Percentiles rank a stretch among this genome's conserved stretches.
Evolutionary conservation across 2,329 filamentous ascomycete genomes (phyloP).

Genomic region (Nakataea oryzae): DNA sequence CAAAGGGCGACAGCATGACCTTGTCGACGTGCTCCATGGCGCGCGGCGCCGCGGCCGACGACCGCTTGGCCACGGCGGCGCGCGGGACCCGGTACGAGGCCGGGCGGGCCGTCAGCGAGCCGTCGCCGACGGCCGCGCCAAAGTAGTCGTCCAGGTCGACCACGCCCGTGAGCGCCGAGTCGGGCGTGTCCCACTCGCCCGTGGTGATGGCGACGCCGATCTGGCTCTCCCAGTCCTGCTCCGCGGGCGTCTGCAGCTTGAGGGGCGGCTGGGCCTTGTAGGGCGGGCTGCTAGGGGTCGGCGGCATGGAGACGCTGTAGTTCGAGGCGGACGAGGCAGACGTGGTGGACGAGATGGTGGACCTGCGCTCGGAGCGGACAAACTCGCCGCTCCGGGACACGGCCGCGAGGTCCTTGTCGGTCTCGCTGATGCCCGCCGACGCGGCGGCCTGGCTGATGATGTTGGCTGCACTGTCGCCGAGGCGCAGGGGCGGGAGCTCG

Average conservation of each 20-base stretch:
- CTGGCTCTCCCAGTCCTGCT: constrained; percentile 3
- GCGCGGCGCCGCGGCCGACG: constrained; percentile 8
- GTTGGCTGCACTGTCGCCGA: background rate
- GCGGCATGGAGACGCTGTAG: constrained; percentile 7
- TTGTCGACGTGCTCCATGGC: constrained; percentile 29
- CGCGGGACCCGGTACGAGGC: constrained; percentile 14
- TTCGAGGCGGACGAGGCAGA: constrained; percentile 3
- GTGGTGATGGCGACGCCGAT: constrained; percentile 1
- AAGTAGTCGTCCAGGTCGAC: background rate
- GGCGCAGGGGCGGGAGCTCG: background rate
- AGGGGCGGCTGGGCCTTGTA: constrained; percentile 18
- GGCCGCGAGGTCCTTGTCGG: background rate
- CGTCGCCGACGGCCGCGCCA: background rate
- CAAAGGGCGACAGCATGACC: constrained; percentile 20
- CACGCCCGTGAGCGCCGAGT: background rate
- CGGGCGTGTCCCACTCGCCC: constrained; percentile 5
- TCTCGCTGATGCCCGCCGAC: background rate
- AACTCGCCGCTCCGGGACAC: background rate
- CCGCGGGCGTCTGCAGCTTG: constrained; percentile 27
- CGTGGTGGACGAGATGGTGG: background rate
- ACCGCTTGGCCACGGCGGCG: background rate
- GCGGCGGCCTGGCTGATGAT: background rate
- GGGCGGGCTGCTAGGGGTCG: constrained; percentile 9
- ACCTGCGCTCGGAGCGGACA: background rate
- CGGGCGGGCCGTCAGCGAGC: constrained; percentile 25